Percentiles rank a stretch among this genome's conserved stretches.
These are phyloP conservation scores for Vinca minor DNA, from an alignment of 257 asterid genomes.

Conservation along the genomic window DNA sequence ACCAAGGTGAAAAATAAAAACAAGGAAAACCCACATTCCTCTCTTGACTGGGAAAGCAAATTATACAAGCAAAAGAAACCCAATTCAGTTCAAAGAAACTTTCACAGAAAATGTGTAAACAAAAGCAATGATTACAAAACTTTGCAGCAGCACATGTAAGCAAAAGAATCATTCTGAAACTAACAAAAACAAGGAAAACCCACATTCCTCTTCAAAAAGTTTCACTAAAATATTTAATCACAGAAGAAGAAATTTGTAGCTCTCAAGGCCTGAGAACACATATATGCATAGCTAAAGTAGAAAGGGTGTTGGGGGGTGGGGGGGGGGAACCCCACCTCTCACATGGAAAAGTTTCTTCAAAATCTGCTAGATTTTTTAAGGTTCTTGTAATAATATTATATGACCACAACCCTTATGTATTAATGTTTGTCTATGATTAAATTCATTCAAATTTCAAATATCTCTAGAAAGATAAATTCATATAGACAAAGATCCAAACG, in stretches of 20 bases:
- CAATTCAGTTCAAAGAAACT: constrained; percentile 9
- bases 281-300: no score
- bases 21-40: constrained; percentile 1
- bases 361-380: constrained; percentile 11
- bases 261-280: constrained; percentile 4
- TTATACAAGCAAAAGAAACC: no score
- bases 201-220: constrained; percentile 4
- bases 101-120: constrained; percentile 27
- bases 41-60: no score
- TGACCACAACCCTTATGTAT: background rate
- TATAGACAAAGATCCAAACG: background rate
- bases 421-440: background rate
- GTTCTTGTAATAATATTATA: background rate
- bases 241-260: constrained; percentile 4
- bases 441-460: background rate
- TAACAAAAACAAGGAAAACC: constrained; percentile 4
- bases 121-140: background rate
- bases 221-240: constrained; percentile 31
- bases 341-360: constrained; percentile 7
- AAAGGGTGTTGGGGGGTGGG: constrained; percentile 6
- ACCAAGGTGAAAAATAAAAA: background rate
- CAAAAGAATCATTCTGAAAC: background rate
- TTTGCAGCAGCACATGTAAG: constrained; percentile 5
- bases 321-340: constrained; percentile 13
- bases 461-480: background rate